These are phyloP conservation scores for Haematococcus sp. DNA, from an alignment of 139 green algal species.

Conservation along the genomic window DNA sequence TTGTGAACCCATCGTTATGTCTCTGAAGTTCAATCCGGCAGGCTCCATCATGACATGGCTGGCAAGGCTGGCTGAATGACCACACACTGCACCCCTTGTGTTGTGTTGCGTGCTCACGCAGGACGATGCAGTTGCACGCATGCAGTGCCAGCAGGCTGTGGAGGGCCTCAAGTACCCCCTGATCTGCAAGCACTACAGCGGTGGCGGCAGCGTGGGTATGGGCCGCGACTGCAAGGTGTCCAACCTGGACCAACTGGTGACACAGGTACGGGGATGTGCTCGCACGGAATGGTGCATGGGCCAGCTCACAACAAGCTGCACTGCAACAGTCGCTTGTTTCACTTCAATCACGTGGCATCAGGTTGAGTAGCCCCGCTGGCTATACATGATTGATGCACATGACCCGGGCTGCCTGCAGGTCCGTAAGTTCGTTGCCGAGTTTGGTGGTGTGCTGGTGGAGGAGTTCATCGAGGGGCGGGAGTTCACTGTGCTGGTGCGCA, in stretches of 20 bases:
- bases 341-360: too few species aligned
- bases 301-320: too few species aligned
- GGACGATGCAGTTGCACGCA: not conserved
- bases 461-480: constrained; percentile 32
- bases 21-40: too few species aligned
- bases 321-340: too few species aligned
- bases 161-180: constrained; percentile 28
- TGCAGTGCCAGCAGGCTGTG: not conserved
- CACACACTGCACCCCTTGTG: too few species aligned
- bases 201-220: constrained; percentile 22
- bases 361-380: too few species aligned
- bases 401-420: constrained; percentile 11
- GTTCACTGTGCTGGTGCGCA: constrained; percentile 11
- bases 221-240: constrained; percentile 1
- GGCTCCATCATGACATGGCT: too few species aligned
- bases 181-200: constrained; percentile 37
- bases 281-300: not conserved
- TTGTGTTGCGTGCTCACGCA: not conserved
- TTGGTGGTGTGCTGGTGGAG: constrained; percentile 32
- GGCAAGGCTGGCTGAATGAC: too few species aligned
- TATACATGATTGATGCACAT: too few species aligned
- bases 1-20: too few species aligned
- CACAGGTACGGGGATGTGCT: not conserved
- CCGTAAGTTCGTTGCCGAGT: constrained; percentile 7
- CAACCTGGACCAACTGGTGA: not conserved